Conservation (phyloP, 306 rosid species). For the Acacia confusa region DNA sequence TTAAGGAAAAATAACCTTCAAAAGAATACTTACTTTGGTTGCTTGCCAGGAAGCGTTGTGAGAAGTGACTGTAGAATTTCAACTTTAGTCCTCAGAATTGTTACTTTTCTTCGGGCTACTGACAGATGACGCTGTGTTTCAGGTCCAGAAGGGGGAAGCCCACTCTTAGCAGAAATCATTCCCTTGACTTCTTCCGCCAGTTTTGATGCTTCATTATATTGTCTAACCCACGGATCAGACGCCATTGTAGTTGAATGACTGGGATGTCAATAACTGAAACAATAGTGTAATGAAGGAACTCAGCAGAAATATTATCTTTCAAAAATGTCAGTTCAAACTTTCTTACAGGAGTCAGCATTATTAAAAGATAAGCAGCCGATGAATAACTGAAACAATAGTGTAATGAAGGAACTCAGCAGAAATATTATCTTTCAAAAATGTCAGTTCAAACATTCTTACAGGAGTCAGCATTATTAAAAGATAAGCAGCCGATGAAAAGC, state of each 20-base stretch:
- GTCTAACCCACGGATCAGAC: slow-evolving; percentile 46
- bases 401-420: background rate
- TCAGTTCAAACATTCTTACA: background rate
- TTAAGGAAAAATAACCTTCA: background rate
- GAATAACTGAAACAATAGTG: background rate
- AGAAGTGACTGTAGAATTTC: slow-evolving; percentile 48
- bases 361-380: background rate
- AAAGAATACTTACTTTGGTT: slow-evolving; percentile 34
- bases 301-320: background rate
- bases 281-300: background rate
- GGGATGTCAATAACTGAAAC: background rate
- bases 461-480: background rate
- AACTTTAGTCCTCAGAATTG: slow-evolving; percentile 45
- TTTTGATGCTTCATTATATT: slow-evolving; percentile 47
- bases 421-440: background rate
- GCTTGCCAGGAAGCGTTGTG: slow-evolving; percentile 36
- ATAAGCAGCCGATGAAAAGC: background rate
- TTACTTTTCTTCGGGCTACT: slow-evolving; percentile 45
- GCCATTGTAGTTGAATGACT: slow-evolving; percentile 12
- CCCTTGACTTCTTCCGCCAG: slow-evolving; percentile 41
- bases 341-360: background rate
- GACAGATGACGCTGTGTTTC: slow-evolving; percentile 46
- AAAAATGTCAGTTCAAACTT: background rate
- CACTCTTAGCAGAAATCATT: slow-evolving; percentile 41
- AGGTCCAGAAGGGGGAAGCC: slow-evolving; percentile 45